phyloP scores from a whole-genome alignment of 441 rosid genomes.

The Erodium trifolium region DNA sequence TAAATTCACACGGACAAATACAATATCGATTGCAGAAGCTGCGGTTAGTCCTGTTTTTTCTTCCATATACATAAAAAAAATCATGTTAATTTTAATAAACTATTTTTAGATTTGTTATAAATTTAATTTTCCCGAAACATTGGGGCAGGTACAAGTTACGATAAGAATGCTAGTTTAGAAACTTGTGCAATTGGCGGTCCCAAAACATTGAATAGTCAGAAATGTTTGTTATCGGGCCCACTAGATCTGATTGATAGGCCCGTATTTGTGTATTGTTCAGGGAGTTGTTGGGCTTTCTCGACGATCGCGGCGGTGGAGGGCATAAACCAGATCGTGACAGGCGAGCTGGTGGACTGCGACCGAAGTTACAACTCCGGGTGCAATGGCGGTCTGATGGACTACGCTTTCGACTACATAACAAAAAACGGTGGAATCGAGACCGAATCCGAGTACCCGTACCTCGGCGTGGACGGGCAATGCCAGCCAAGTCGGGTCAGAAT shows the following conservation, averaged over 20 bases:
- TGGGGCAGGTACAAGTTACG: no score
- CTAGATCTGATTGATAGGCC: neutral
- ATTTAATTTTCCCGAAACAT: no score
- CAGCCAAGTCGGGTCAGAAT: slow-evolving; percentile 30
- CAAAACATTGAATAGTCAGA: no score
- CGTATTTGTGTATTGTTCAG: slow-evolving; percentile 23
- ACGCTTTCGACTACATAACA: slow-evolving; percentile 53
- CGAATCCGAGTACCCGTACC: slow-evolving; percentile 53
- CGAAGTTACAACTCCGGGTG: slow-evolving; percentile 46
- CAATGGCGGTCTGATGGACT: slow-evolving; percentile 40
- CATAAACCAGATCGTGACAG: slow-evolving; percentile 56
- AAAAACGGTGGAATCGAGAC: slow-evolving; percentile 56
- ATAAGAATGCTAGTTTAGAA: no score
- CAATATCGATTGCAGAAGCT: no score
- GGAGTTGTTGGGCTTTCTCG: slow-evolving; percentile 80
- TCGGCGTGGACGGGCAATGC: slow-evolving; percentile 32
- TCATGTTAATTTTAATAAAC: no score
- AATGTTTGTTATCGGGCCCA: neutral
- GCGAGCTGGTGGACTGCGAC: slow-evolving; percentile 59
- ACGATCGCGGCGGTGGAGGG: slow-evolving; percentile 61
- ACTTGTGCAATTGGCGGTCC: no score
- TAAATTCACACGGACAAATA: no score
- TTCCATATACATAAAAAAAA: neutral
- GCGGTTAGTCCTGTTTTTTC: slow-evolving; percentile 33
- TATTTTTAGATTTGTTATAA: no score